Conservation (phyloP, 805 yeast genomes). For the Schwanniomyces pseudopolymorphus region DNA sequence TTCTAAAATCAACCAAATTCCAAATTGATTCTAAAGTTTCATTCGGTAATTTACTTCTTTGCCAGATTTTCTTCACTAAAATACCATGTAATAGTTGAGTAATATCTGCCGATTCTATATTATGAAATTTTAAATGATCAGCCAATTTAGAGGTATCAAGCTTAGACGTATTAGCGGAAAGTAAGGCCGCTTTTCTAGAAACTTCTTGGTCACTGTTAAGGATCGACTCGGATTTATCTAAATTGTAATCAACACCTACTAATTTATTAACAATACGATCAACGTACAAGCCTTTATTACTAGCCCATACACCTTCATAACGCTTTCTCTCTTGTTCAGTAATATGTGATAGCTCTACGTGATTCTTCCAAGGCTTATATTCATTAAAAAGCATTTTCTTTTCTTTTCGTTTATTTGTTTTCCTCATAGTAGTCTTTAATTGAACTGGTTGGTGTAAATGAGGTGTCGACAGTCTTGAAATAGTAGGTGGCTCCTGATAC, state of each 20-base stretch:
- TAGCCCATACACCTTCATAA: constrained; percentile 92
- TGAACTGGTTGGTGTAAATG: constrained; percentile 28
- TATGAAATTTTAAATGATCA: constrained; percentile 29
- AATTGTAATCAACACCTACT: constrained; percentile 27
- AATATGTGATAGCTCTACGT: constrained; percentile 51
- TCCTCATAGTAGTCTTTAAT: constrained; percentile 53
- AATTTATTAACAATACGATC: constrained; percentile 31
- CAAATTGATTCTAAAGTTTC: constrained; percentile 60
- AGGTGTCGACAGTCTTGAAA: constrained; percentile 13
- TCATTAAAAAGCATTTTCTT: constrained; percentile 62
- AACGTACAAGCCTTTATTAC: constrained; percentile 71
- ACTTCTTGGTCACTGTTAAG: constrained; percentile 14
- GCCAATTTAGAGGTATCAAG: constrained; percentile 16
- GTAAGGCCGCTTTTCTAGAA: constrained; percentile 31
- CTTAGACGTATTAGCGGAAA: constrained; percentile 29
- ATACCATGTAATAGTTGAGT: constrained; percentile 49
- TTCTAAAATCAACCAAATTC: constrained; percentile 65
- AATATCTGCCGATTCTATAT: constrained; percentile 23
- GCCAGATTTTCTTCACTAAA: constrained; percentile 80
- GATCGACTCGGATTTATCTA: constrained; percentile 11
- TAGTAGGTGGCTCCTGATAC: neutral
- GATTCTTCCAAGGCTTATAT: constrained; percentile 93
- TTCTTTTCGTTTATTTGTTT: constrained; percentile 38
- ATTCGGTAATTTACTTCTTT: constrained; percentile 67
- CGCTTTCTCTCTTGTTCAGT: constrained; percentile 74